Base-by-base conservation (phyloP, 495 filamentous ascomycete species). In the Aeminium ludgeri region DNA sequence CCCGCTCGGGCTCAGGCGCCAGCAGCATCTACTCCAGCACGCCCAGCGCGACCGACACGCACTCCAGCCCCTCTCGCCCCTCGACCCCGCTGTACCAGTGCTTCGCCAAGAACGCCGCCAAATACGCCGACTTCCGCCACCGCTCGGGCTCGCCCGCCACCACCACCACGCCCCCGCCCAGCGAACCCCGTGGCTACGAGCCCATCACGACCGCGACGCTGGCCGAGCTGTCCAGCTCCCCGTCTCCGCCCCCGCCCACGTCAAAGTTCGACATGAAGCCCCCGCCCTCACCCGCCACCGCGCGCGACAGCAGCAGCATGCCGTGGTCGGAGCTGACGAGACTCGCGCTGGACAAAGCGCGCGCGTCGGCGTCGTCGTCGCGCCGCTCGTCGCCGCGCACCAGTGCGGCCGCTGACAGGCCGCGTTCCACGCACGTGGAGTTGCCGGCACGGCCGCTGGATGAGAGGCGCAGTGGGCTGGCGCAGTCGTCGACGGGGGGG, bases 281-380 rank as follows among this genome's bases (percentile, higher is more conserved):
- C 30, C 36, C 10, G n/a, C n/a, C 32, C 44, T 29, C 44, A 34
- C 18, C 23, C 36, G 4, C 33, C 35, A 12, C 38, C 44, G 2
- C 34, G 44, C 33, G 37, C 30, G 1, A 1, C 20, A 3, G 34
- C 43, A 11, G 6, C 8, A 8, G 6, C 31, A n/a, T n/a, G n/a
- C n/a, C n/a, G 15, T 49, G 46, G 46, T 44, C 46, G 3, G 40
- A 43, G 16, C 1, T 3, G 1, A 36, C 41, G 1, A 49, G 41
- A 20, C 13, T 1, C 4, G 27, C 46, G 1, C 44, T 49, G 25
- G 41, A 49, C 33, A 16, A 35, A 30, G n/a, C 43, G 10, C 36
- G 47, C 17, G 30, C 47, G 20, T 42, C 42, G 1, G 12, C 30
- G 6, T 23, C 31, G 6, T 16, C 38, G 20, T 23, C 36, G 7